Conservation (phyloP, 1,139 yeast genomes). For the Saccharomyces hybrid region DNA sequence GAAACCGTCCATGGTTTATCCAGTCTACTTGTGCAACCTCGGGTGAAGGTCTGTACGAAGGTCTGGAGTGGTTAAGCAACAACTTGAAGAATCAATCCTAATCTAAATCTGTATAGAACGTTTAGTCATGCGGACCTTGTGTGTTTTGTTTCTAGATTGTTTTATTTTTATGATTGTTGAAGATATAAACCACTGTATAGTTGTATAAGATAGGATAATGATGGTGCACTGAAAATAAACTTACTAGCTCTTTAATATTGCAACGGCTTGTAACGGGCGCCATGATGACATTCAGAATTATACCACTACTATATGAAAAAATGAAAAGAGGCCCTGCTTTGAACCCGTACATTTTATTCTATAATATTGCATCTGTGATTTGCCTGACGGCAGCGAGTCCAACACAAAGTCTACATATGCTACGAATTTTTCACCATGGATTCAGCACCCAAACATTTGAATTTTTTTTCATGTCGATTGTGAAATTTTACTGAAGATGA, state of each 20-base stretch:
- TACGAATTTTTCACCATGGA: background rate
- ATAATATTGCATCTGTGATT: no score
- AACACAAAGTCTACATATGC: background rate
- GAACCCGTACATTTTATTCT: background rate
- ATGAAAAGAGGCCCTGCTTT: background rate
- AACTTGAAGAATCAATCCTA: constrained; percentile 58
- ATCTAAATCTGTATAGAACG: background rate
- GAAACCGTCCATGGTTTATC: constrained; percentile 87
- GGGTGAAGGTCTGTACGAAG: constrained; percentile 87
- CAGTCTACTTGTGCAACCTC: constrained; percentile 87
- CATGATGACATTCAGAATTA: background rate
- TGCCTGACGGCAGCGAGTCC: background rate
- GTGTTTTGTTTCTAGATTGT: background rate
- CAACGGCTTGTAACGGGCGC: background rate
- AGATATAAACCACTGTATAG: background rate
- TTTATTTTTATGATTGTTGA: background rate
- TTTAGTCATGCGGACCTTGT: background rate
- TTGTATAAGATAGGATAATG: constrained; percentile 1
- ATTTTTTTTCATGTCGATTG: no score
- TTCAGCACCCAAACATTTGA: background rate
- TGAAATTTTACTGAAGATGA: background rate
- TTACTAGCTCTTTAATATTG: background rate
- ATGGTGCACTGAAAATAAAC: background rate
- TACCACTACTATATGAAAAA: background rate
- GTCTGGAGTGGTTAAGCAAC: constrained; percentile 83